phyloP scores from a whole-genome alignment of 495 filamentous ascomycete species.

The Penicillium longicatenatum region DNA sequence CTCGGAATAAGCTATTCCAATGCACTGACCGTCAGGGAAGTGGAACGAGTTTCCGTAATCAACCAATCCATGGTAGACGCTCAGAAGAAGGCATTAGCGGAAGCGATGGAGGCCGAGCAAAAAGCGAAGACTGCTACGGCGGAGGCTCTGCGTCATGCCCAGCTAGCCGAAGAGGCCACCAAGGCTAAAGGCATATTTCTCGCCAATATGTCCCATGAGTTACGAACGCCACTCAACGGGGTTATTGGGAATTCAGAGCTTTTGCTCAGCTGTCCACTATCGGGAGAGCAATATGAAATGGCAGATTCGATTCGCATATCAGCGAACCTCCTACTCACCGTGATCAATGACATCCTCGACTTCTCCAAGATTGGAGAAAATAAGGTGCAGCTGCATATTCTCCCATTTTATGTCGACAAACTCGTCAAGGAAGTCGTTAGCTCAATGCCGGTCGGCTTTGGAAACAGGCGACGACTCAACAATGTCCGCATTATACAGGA shows the following conservation, averaged over 20 bases:
- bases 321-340: constrained; percentile 79
- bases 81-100: constrained; percentile 74
- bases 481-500: constrained; percentile 34
- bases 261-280: constrained; percentile 69
- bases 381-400: constrained; percentile 85
- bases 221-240: constrained; percentile 79
- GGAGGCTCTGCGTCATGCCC: constrained; percentile 76
- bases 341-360: constrained; percentile 91
- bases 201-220: constrained; percentile 82
- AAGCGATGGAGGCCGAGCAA: constrained; percentile 61
- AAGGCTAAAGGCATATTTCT: constrained; percentile 87
- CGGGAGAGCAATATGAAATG: constrained; percentile 76
- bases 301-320: constrained; percentile 86
- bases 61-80: constrained; percentile 82
- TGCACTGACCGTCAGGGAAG: constrained; percentile 72
- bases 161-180: constrained; percentile 82
- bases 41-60: constrained; percentile 70
- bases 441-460: constrained; percentile 53
- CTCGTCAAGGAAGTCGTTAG: constrained; percentile 82
- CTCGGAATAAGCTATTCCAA: constrained; percentile 84
- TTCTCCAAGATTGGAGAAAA: constrained; percentile 88
- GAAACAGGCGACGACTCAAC: constrained; percentile 61
- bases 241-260: constrained; percentile 86
- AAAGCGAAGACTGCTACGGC: constrained; percentile 80
- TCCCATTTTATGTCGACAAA: constrained; percentile 76